phyloP scores from a whole-genome alignment of 2,329 filamentous ascomycete species.

The Pyrenophora teres region DNA sequence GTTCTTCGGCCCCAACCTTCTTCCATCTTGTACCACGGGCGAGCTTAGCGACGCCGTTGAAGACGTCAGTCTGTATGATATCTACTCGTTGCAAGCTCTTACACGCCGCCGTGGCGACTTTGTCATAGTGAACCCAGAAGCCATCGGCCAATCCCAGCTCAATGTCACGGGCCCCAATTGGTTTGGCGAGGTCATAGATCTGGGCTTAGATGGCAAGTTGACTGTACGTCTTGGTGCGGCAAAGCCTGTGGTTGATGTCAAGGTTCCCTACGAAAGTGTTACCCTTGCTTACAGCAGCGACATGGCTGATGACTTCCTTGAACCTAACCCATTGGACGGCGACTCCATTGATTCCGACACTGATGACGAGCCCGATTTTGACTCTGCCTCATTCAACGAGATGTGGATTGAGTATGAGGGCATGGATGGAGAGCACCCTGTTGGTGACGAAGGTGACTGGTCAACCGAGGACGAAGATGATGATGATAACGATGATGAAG shows the following conservation, averaged over 20 bases:
- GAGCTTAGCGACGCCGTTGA: conserved; percentile 49
- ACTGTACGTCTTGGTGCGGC: conserved; percentile 60
- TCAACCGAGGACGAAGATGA: conserved; percentile 46
- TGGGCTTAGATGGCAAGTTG: conserved; percentile 58
- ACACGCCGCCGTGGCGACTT: conserved; percentile 58
- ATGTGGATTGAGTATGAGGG: conserved; percentile 48
- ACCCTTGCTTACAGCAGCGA: conserved; percentile 54
- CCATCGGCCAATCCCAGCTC: conserved; percentile 15
- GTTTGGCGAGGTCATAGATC: conserved; percentile 62
- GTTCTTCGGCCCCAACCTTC: conserved; percentile 44
- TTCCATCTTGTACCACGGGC: conserved; percentile 52
- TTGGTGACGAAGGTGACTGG: conserved; percentile 44
- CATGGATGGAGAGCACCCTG: conserved; percentile 39
- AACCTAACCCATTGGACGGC: conserved; percentile 32
- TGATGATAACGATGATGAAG: conserved; percentile 38
- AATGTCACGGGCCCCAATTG: conserved; percentile 49
- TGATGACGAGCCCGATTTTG: conserved; percentile 40
- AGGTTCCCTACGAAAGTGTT: conserved; percentile 55
- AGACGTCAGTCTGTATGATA: conserved; percentile 64
- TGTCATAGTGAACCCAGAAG: conserved; percentile 54
- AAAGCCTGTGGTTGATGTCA: conserved; percentile 56
- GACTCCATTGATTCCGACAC: conserved; percentile 37
- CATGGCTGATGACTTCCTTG: conserved; percentile 42
- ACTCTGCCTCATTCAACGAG: conserved; percentile 42
- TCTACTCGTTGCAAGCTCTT: conserved; percentile 56